Conservation (phyloP, 2,329 filamentous ascomycete species). For the Curvularia sp. region DNA sequence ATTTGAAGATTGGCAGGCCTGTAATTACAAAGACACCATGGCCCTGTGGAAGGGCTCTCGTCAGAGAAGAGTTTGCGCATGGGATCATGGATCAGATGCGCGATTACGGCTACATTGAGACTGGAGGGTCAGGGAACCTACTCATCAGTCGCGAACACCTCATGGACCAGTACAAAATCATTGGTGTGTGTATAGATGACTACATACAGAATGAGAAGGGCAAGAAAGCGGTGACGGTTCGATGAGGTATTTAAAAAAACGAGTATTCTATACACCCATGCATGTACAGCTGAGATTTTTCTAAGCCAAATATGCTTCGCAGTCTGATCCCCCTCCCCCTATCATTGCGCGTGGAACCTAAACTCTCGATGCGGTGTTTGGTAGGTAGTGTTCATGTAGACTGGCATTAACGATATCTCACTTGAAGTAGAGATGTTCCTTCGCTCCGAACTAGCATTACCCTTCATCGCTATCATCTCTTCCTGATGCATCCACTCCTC, state of each 20-base stretch:
- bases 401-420: too few relatives aligned
- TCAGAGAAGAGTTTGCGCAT: conserved; percentile 37
- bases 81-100: conserved; percentile 20
- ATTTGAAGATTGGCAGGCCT: neutral
- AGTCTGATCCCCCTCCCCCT: too few relatives aligned
- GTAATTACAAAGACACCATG: neutral
- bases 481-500: too few relatives aligned
- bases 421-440: too few relatives aligned
- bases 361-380: too few relatives aligned
- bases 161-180: conserved; percentile 10
- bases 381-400: too few relatives aligned
- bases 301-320: too few relatives aligned
- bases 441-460: too few relatives aligned
- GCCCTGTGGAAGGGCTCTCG: conserved; percentile 27
- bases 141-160: conserved; percentile 16
- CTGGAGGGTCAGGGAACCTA: conserved; percentile 18
- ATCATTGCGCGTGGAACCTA: too few relatives aligned
- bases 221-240: neutral
- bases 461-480: too few relatives aligned
- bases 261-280: neutral
- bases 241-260: neutral
- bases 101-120: conserved; percentile 22
- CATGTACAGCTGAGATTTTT: too few relatives aligned
- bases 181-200: conserved; percentile 15
- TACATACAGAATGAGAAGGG: conserved; percentile 10